Evolutionary conservation across 768 basidiomycete genomes (phyloP).

Genomic region (Mycena sanguinolenta): DNA sequence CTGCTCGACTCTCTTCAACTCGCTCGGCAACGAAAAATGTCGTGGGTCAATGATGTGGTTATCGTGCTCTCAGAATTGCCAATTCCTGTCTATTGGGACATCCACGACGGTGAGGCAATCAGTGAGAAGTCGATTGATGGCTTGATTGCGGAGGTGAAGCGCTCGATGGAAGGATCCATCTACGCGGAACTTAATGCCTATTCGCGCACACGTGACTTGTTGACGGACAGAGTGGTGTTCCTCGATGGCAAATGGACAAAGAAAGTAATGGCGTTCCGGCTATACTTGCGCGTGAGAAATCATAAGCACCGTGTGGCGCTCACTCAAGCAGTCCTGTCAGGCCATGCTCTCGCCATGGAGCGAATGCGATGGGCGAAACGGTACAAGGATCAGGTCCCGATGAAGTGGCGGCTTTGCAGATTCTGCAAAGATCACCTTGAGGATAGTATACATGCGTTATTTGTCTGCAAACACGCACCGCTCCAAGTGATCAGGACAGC

Average conservation of each 20-base stretch:
- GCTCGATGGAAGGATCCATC: slow-evolving; percentile 9
- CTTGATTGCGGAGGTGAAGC: background rate
- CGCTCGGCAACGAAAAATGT: slow-evolving; percentile 1
- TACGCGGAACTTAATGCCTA: slow-evolving; percentile 12
- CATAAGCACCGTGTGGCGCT: background rate
- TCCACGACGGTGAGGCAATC: background rate
- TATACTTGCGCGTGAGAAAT: slow-evolving; percentile 2
- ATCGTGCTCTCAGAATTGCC: slow-evolving; percentile 2
- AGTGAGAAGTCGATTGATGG: background rate
- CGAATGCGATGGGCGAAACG: slow-evolving; percentile 6
- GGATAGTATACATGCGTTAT: slow-evolving; percentile 8
- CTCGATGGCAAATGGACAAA: slow-evolving; percentile 4
- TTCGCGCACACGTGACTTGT: slow-evolving; percentile 4
- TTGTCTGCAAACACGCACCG: slow-evolving; percentile 11
- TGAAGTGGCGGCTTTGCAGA: slow-evolving; percentile 12
- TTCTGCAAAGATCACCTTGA: slow-evolving; percentile 18
- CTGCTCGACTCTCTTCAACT: background rate
- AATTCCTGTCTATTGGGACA: slow-evolving; percentile 9
- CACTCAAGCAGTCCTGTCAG: slow-evolving; percentile 11
- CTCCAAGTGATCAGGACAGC: background rate
- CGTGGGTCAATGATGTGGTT: slow-evolving; percentile 12
- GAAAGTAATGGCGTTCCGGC: background rate
- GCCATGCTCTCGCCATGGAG: slow-evolving; percentile 17
- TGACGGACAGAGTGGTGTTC: background rate
- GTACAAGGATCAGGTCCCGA: slow-evolving; percentile 1